phyloP scores from a whole-genome alignment of 495 filamentous ascomycete species.

The Friedmanniomyces endolithicus region DNA sequence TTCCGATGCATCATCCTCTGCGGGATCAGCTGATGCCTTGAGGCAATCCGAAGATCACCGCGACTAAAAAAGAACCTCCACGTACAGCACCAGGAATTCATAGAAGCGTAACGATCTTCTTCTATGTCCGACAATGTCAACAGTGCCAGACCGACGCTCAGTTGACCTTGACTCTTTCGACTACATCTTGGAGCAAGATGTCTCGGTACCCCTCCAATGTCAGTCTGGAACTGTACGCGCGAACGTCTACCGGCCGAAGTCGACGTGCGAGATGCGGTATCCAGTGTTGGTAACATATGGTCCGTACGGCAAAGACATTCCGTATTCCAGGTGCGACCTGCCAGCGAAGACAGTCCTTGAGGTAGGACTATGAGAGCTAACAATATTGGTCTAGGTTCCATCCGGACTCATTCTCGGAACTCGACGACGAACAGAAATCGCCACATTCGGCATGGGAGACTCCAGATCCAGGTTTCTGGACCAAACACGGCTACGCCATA shows the following conservation, averaged over 20 bases:
- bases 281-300: conserved; percentile 46
- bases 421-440: conserved; percentile 36
- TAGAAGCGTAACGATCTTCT: too few relatives aligned
- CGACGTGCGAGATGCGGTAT: conserved; percentile 16
- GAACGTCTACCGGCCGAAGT: conserved; percentile 27
- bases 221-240: conserved; percentile 6
- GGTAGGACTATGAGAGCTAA: too few relatives aligned
- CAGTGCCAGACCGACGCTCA: neutral
- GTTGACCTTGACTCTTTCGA: conserved; percentile 8
- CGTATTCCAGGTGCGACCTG: conserved; percentile 25
- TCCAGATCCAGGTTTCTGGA: conserved; percentile 51
- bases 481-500: conserved; percentile 43
- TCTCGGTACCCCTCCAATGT: conserved; percentile 19
- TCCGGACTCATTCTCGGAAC: conserved; percentile 35
- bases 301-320: conserved; percentile 54
- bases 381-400: conserved; percentile 26
- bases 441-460: conserved; percentile 49
- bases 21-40: too few relatives aligned
- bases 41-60: too few relatives aligned
- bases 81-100: too few relatives aligned
- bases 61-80: too few relatives aligned
- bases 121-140: too few relatives aligned
- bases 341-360: too few relatives aligned
- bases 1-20: too few relatives aligned
- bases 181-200: conserved; percentile 32